A percentile compares a stretch with the other conserved stretches of the same genome.
Conservation (phyloP, 2,329 filamentous ascomycete genomes). For the Penicillium sp. region DNA sequence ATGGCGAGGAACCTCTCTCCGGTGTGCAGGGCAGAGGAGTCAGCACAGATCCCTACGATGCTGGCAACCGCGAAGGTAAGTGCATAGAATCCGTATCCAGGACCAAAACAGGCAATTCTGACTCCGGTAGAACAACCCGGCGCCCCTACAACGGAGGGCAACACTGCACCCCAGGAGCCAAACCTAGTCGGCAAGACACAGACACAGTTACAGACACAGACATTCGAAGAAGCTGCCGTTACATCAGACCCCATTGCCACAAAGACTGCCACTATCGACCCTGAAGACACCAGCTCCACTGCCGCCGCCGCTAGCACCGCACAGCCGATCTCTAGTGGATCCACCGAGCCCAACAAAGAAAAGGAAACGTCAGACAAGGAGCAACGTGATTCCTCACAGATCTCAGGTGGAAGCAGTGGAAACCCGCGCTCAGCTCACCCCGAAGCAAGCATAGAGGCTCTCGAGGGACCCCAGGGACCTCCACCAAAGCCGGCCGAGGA, state of each 20-base stretch:
- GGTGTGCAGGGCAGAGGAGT: conserved; percentile 69
- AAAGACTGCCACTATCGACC: neutral
- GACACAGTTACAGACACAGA: neutral
- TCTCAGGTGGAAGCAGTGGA: conserved; percentile 6
- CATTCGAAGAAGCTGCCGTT: neutral
- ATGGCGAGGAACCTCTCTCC: conserved; percentile 68
- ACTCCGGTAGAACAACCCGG: conserved; percentile 29
- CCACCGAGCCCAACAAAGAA: neutral
- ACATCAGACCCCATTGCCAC: neutral
- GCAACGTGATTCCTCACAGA: conserved; percentile 16
- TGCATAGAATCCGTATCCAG: neutral
- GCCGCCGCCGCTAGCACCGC: neutral
- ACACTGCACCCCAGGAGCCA: conserved; percentile 24
- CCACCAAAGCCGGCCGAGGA: conserved; percentile 27
- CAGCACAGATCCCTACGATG: conserved; percentile 73
- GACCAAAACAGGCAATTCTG: neutral
- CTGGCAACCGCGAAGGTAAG: conserved; percentile 70
- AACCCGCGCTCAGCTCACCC: neutral
- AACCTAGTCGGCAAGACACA: conserved; percentile 7
- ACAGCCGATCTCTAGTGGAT: neutral
- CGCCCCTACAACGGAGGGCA: conserved; percentile 19
- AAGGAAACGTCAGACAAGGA: conserved; percentile 5
- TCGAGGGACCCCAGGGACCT: conserved; percentile 31
- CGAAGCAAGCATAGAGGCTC: conserved; percentile 31
- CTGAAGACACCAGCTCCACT: neutral